phyloP scores from a whole-genome alignment of 257 asterid genomes.

The Plectranthus barbatus region DNA sequence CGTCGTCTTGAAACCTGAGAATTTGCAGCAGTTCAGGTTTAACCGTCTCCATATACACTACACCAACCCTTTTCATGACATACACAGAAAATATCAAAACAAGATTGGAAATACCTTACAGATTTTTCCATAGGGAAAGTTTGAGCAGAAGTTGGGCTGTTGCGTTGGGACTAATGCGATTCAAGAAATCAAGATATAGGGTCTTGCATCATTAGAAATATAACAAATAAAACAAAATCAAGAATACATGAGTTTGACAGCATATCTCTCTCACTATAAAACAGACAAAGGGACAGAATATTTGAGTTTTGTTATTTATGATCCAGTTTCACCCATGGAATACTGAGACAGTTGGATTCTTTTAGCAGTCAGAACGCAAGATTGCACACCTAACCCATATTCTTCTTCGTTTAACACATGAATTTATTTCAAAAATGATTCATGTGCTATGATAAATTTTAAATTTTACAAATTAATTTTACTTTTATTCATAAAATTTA shows the following conservation, averaged over 20 bases:
- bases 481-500: too few relatives aligned
- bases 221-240: constrained; percentile 6
- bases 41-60: neutral
- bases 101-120: constrained; percentile 20
- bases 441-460: too few relatives aligned
- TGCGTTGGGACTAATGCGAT: neutral
- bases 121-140: constrained; percentile 11
- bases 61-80: neutral
- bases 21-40: neutral
- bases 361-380: neutral
- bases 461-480: too few relatives aligned
- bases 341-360: neutral
- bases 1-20: constrained; percentile 37
- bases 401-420: too few relatives aligned
- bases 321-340: neutral
- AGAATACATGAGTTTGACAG: constrained; percentile 8
- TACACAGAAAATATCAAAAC: neutral
- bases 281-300: neutral
- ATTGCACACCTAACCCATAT: neutral
- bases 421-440: too few relatives aligned
- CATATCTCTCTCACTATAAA: neutral
- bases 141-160: neutral
- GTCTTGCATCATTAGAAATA: neutral
- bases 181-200: neutral
- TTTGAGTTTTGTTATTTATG: neutral